Percentiles rank a stretch among this genome's conserved stretches.
Conservation (phyloP, 2,329 filamentous ascomycete genomes). For the Alternaria incomplexa region DNA sequence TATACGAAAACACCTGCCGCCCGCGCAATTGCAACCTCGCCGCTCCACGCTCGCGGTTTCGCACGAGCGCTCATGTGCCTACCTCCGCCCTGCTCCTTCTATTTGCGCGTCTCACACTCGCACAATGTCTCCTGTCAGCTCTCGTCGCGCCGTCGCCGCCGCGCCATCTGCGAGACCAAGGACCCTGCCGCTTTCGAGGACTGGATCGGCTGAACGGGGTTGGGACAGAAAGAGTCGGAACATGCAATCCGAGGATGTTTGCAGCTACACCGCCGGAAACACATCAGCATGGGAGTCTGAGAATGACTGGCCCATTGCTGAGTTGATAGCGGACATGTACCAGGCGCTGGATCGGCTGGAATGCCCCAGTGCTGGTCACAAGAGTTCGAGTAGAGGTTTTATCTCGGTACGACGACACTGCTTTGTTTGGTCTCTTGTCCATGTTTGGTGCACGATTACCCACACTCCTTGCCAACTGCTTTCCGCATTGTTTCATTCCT, state of each 20-base stretch:
- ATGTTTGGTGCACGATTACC: slow-evolving; percentile 23
- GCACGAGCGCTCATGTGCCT: slow-evolving; percentile 46
- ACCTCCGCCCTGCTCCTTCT: slow-evolving; percentile 41
- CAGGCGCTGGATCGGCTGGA: slow-evolving; percentile 40
- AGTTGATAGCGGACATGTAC: slow-evolving; percentile 34
- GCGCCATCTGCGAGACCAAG: slow-evolving; percentile 43
- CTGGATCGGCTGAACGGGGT: slow-evolving; percentile 39
- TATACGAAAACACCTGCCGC: slow-evolving; percentile 3
- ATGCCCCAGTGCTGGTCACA: slow-evolving; percentile 27
- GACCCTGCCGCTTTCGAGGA: slow-evolving; percentile 43
- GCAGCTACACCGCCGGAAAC: slow-evolving; percentile 20
- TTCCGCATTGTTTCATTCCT: slow-evolving; percentile 5
- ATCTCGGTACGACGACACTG: slow-evolving; percentile 44
- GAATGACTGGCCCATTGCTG: slow-evolving; percentile 29
- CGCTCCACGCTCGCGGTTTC: slow-evolving; percentile 33
- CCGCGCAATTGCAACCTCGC: slow-evolving; percentile 11
- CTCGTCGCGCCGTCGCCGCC: slow-evolving; percentile 40
- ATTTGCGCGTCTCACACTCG: slow-evolving; percentile 45
- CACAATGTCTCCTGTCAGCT: slow-evolving; percentile 44
- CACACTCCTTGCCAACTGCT: slow-evolving; percentile 7
- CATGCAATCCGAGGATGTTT: slow-evolving; percentile 6
- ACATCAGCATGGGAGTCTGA: slow-evolving; percentile 30
- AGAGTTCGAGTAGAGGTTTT: slow-evolving; percentile 21
- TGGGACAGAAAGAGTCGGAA: slow-evolving; percentile 20
- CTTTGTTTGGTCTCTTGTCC: slow-evolving; percentile 29